Base-by-base conservation (phyloP, 2,329 filamentous ascomycete species). In the Sarocladiaceae sp. region DNA sequence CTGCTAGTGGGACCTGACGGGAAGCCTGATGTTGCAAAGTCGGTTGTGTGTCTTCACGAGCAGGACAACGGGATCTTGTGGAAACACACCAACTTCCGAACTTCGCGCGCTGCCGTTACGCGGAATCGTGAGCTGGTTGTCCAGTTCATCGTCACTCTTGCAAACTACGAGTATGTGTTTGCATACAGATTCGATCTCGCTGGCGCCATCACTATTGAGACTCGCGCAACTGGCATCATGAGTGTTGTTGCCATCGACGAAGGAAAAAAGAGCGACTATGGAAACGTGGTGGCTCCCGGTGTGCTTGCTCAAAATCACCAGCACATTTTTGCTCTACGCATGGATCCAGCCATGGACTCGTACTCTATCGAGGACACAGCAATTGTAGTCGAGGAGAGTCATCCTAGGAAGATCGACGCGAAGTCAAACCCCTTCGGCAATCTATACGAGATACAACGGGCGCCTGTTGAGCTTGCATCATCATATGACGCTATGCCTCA, bases 61-160 rank as follows among this genome's bases (percentile, higher is more conserved):
- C 79, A 87, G 60, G 86, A 89, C 61, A 79, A 82, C 55, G 86
- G 86, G 2, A 84, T 89, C 46, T 74, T 79, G 20, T 88, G 84
- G 83, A 88, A 88, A 62, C 86, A 88, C 67, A 78, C 83, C 20
- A 86, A 88, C 66, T 84, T 76, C 67, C 75, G 84, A n/a, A 88
- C 83, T 0, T 73, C 74, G 10, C 73, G 79, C 10, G 81, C 82
- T 0, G 79, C 82, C 0, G 80, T 87, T 0, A 78, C 78, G 0
- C 74, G 86, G 4, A 72, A 75, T 53, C 74, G 86, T 2, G 78
- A 86, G 58, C 69, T 89, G 1, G 82, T 88, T 0, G 67, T 89
- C 3, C 85, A 88, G 60, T 85, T 79, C 61, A 84, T 88, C 63
- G 80, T 84, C 58, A 88, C 86, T 0, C 74, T 87, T 1, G 80